Base-by-base conservation (phyloP, 495 filamentous ascomycete species). In the Neurospora intermedia region DNA sequence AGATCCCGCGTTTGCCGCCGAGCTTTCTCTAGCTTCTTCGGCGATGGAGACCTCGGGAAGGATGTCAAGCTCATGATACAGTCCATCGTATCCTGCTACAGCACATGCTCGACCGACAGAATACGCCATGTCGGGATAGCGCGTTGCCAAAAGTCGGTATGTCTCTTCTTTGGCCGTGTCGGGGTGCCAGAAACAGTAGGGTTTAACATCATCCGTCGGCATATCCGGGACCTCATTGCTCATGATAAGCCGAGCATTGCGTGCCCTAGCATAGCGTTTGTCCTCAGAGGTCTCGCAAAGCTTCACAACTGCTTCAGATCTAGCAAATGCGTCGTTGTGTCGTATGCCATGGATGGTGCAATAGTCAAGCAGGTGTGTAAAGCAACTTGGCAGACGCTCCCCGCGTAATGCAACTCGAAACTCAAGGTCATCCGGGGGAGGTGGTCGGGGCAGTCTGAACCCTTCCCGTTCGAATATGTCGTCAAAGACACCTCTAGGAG, bases 101-200 rank as follows among this genome's bases (percentile, higher is more conserved):
- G 76, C 76, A 38, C 74, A 77, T 8, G 74, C 74, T 0, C 76
- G 72, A 4, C 69, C 76, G 10, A 77, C 70, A 4, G 72, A 43
- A 45, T 75, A 77, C 3, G 62, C 70, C 70, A 77, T 62, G 15
- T 70, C 45, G 10, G 76, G 76, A 69, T 74, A 75, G 5, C 72
- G 72, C 7, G 43, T 66, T n/a, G 42, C 74, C 35, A 82, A 70
- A 38, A 45, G 45, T 10, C 79, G 76, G 54, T 79, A 80, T 2
- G 83, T 84, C 39, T 78, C 74, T 73, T 84, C 82, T 4, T 40
- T 71, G 45, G 82, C 77, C 18, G 77, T 42, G 0, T 82, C 77
- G 13, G 83, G 82, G 74, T 84, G 71, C 83, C 83, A 85, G 31
- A 85, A 81, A 71, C 82, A 84, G 77, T 85, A 85, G 42, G 83